These are phyloP conservation scores for Polymyxa betae DNA, from an alignment of 208 protist species.

Conservation along the genomic window DNA sequence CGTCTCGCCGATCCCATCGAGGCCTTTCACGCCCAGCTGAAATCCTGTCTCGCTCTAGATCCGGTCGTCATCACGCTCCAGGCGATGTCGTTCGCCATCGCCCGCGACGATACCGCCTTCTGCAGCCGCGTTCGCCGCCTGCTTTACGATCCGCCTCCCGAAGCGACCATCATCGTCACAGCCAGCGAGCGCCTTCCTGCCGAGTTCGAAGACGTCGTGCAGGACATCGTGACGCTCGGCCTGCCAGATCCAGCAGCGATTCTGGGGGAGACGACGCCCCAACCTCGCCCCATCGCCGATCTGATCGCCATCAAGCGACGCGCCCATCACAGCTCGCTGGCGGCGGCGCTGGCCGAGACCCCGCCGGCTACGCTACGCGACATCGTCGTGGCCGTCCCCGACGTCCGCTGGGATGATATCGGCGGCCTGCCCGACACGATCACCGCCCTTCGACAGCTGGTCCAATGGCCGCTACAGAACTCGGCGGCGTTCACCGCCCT, in stretches of 20 bases:
- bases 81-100: no score
- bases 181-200: background rate
- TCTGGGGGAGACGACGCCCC: background rate
- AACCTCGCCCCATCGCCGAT: background rate
- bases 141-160: background rate
- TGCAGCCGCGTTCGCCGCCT: background rate
- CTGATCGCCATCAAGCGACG: background rate
- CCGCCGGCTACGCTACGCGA: background rate
- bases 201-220: background rate
- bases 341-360: background rate
- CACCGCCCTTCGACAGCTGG: background rate
- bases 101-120: no score
- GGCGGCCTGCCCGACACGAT: slow-evolving; percentile 1
- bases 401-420: slow-evolving; percentile 39
- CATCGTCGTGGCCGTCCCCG: background rate
- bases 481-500: background rate
- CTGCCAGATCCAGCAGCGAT: background rate
- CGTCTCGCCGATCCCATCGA: background rate
- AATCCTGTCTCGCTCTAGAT: background rate
- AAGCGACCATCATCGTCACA: background rate
- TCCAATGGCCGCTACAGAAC: slow-evolving; percentile 27
- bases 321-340: background rate
- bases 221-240: background rate
- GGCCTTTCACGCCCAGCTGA: background rate
- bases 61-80: no score